Conservation (phyloP, 306 rosid species). For the Castanea crenata region DNA sequence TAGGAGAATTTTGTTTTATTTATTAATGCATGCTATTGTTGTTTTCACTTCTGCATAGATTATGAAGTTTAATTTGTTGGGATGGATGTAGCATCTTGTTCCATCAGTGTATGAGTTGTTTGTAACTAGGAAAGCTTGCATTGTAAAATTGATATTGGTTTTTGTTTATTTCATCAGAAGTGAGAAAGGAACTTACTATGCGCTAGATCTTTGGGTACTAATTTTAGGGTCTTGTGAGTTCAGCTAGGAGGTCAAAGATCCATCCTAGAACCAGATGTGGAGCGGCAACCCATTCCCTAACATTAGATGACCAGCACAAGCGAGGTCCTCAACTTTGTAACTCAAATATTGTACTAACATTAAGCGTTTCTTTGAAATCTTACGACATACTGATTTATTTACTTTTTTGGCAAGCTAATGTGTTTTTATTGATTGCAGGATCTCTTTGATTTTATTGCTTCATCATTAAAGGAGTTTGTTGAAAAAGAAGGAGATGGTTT, state of each 20-base stretch:
- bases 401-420: conserved; percentile 7
- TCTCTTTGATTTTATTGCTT: conserved; percentile 82
- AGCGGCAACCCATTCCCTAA: conserved; percentile 64
- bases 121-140: conserved; percentile 4
- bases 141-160: conserved; percentile 5
- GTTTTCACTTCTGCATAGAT: not conserved
- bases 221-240: conserved; percentile 83
- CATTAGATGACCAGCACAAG: conserved; percentile 69
- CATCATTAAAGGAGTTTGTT: conserved; percentile 60
- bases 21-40: not conserved
- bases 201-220: conserved; percentile 85
- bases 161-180: conserved; percentile 40
- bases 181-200: conserved; percentile 81
- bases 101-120: not conserved
- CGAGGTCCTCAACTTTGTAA: conserved; percentile 46
- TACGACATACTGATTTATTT: not conserved
- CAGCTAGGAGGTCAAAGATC: conserved; percentile 61
- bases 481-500: conserved; percentile 54
- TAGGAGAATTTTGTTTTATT: not conserved
- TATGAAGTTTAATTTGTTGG: not conserved
- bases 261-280: conserved; percentile 53
- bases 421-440: conserved; percentile 50
- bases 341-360: not conserved
- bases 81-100: not conserved
- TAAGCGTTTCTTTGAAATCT: not conserved